These are phyloP conservation scores for Trichosporon faecale DNA, from an alignment of 1,284 basidiomycete genomes.

Conservation along the genomic window DNA sequence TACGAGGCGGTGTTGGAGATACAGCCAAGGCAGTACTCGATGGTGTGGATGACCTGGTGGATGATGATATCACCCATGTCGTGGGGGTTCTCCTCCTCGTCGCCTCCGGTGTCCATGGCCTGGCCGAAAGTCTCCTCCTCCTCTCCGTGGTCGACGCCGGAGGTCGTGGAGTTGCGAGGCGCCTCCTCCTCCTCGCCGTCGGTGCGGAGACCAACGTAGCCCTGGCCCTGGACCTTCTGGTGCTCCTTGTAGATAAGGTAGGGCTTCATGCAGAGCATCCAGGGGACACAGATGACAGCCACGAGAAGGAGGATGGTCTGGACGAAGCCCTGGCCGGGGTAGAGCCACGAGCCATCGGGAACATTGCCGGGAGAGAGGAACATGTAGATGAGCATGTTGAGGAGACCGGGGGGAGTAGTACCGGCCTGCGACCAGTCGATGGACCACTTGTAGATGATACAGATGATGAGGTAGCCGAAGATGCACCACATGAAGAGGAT, in stretches of 20 bases:
- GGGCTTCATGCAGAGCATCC: slow-evolving; percentile 92
- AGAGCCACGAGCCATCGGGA: slow-evolving; percentile 68
- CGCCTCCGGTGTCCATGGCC: slow-evolving; percentile 62
- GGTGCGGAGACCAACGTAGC: slow-evolving; percentile 66
- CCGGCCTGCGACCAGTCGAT: slow-evolving; percentile 79
- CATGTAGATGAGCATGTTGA: slow-evolving; percentile 96
- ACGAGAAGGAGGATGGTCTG: slow-evolving; percentile 77
- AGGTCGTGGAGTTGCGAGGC: slow-evolving; percentile 33
- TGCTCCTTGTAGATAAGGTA: slow-evolving; percentile 90
- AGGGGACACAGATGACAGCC: slow-evolving; percentile 87
- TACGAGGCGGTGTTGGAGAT: slow-evolving; percentile 99
- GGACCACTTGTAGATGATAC: slow-evolving; percentile 97
- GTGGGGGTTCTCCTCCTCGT: slow-evolving; percentile 56
- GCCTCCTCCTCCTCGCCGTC: slow-evolving; percentile 55
- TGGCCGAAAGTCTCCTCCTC: slow-evolving; percentile 83
- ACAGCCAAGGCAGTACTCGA: slow-evolving; percentile 97
- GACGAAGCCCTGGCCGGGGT: slow-evolving; percentile 79
- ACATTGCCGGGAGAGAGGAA: slow-evolving; percentile 83
- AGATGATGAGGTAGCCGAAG: slow-evolving; percentile 92
- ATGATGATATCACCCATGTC: slow-evolving; percentile 94
- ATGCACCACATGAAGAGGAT: slow-evolving; percentile 96
- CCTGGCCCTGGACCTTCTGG: slow-evolving; percentile 75
- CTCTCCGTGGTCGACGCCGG: slow-evolving; percentile 58
- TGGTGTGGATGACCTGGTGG: slow-evolving; percentile 96
- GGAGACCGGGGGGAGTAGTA: slow-evolving; percentile 76